Evolutionary conservation across 805 yeast genomes (phyloP).

Genomic region (Soucietia sequanensis): DNA sequence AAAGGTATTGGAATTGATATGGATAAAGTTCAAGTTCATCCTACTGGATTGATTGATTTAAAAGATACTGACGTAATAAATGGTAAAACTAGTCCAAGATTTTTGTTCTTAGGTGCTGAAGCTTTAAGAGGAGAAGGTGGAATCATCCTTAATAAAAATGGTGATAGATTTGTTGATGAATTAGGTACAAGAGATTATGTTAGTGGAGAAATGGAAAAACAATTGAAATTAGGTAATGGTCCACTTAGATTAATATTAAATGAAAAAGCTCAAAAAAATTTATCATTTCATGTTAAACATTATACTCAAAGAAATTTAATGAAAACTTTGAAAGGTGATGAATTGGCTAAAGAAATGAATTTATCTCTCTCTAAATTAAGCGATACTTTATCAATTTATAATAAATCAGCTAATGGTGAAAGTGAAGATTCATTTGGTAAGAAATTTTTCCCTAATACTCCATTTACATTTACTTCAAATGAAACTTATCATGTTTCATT

Average conservation of each 20-base stretch:
- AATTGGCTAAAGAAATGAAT: conserved; percentile 39
- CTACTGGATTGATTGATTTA: conserved; percentile 59
- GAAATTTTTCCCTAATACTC: conserved; percentile 48
- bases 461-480: conserved; percentile 32
- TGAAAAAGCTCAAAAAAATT: conserved; percentile 41
- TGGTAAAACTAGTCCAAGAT: conserved; percentile 43
- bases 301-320: conserved; percentile 56
- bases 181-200: conserved; percentile 61
- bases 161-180: conserved; percentile 60
- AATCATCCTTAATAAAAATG: conserved; percentile 48
- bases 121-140: conserved; percentile 70
- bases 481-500: conserved; percentile 49
- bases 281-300: conserved; percentile 54
- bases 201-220: conserved; percentile 54
- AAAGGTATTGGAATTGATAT: conserved; percentile 59
- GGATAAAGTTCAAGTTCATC: conserved; percentile 68
- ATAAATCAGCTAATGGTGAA: conserved; percentile 41
- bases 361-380: conserved; percentile 26
- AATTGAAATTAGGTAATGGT: conserved; percentile 33
- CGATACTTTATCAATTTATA: conserved; percentile 38
- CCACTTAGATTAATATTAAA: conserved; percentile 53
- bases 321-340: conserved; percentile 44
- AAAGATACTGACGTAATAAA: conserved; percentile 43
- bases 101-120: conserved; percentile 62
- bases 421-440: conserved; percentile 45